These are phyloP conservation scores for Hyaloscypha hepaticicola DNA, from an alignment of 495 filamentous ascomycete species.

Conservation along the genomic window DNA sequence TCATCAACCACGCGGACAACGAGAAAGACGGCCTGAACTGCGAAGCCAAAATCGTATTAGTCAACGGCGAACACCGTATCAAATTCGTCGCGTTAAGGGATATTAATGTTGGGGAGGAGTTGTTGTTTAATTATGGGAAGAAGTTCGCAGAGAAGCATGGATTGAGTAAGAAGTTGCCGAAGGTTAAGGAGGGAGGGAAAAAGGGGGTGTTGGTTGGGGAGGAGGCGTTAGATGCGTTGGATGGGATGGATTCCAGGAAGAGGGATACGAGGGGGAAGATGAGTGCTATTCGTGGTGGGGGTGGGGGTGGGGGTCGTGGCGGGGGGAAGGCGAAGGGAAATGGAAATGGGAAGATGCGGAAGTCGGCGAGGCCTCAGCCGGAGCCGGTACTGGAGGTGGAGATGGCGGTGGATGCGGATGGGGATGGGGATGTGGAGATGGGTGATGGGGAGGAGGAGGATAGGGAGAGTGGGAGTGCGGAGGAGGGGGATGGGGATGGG, in stretches of 20 bases:
- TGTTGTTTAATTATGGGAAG: slow-evolving; percentile 55
- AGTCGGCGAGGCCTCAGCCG: slow-evolving; percentile 65
- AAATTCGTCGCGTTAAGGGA: slow-evolving; percentile 60
- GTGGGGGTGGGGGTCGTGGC: no score
- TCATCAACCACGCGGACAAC: slow-evolving; percentile 64
- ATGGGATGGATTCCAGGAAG: slow-evolving; percentile 14
- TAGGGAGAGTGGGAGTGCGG: slow-evolving; percentile 7
- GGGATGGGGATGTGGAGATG: neutral
- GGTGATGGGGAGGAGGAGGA: slow-evolving; percentile 10
- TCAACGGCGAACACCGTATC: slow-evolving; percentile 66
- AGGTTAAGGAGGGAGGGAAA: slow-evolving; percentile 22
- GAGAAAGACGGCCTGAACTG: slow-evolving; percentile 44
- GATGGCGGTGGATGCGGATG: neutral
- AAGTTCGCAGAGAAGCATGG: slow-evolving; percentile 34
- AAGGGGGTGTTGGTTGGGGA: slow-evolving; percentile 25
- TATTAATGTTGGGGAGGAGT: slow-evolving; percentile 62
- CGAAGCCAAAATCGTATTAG: slow-evolving; percentile 58
- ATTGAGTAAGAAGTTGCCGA: slow-evolving; percentile 30
- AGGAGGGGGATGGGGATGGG: slow-evolving; percentile 3
- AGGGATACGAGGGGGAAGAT: slow-evolving; percentile 6
- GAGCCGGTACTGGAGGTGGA: neutral
- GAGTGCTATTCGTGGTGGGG: slow-evolving; percentile 87
- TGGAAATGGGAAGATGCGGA: slow-evolving; percentile 40
- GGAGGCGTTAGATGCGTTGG: slow-evolving; percentile 26
- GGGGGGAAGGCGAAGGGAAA: slow-evolving; percentile 87